phyloP scores from a whole-genome alignment of 805 yeast genomes.

The Saccharomycopsis sp. region DNA sequence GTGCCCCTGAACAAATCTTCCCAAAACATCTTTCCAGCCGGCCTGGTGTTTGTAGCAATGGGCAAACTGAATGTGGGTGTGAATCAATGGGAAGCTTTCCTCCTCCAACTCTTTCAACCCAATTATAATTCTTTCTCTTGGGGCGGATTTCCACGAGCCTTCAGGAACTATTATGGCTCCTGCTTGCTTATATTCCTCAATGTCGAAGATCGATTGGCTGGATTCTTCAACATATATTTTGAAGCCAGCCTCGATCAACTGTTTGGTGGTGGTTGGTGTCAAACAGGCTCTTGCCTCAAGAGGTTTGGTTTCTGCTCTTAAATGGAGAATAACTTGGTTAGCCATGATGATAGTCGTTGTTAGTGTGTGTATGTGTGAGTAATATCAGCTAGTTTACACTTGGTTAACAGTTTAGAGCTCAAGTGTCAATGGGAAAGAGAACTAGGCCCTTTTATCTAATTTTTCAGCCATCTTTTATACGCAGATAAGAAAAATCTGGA shows the following conservation, averaged over 20 bases:
- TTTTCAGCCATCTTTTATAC: too few species aligned
- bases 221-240: conserved; percentile 84
- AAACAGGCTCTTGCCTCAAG: conserved; percentile 95
- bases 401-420: too few species aligned
- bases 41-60: conserved; percentile 97
- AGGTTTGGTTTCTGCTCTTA: conserved; percentile 97
- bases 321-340: conserved; percentile 56
- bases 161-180: conserved; percentile 89
- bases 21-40: conserved; percentile 91
- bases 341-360: background rate
- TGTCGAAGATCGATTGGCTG: conserved; percentile 71
- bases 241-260: conserved; percentile 81
- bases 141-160: conserved; percentile 92
- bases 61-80: conserved; percentile 97
- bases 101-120: conserved; percentile 97
- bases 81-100: conserved; percentile 83
- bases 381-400: too few species aligned
- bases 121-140: conserved; percentile 78
- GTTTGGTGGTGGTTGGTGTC: conserved; percentile 85
- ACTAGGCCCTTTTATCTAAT: too few species aligned
- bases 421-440: too few species aligned
- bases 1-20: conserved; percentile 85
- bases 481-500: too few species aligned
- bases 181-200: conserved; percentile 65
- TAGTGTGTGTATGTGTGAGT: background rate